Conservation (phyloP, 768 basidiomycete species). For the Collybiopsis luxurians region DNA sequence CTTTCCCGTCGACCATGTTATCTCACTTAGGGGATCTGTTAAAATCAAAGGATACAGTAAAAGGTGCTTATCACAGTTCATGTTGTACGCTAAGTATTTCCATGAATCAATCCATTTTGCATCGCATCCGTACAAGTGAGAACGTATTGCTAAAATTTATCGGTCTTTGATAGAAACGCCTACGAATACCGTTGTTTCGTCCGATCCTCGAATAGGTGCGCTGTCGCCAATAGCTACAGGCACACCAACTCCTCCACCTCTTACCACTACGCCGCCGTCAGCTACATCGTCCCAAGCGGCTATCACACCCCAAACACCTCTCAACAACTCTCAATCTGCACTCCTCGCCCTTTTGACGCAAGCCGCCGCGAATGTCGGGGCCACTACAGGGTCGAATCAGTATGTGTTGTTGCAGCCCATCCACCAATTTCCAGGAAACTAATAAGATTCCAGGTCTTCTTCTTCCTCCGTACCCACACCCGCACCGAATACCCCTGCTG, state of each 20-base stretch:
- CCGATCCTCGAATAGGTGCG: constrained; percentile 37
- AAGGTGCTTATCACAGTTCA: constrained; percentile 84
- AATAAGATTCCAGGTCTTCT: constrained; percentile 18
- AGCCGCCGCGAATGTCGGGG: constrained; percentile 54
- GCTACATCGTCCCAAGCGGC: background rate
- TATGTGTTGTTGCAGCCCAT: background rate
- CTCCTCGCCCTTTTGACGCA: constrained; percentile 69
- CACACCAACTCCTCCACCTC: constrained; percentile 22
- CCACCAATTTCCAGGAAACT: background rate
- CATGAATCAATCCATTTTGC: constrained; percentile 63
- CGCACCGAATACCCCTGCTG: constrained; percentile 23
- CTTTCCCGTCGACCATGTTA: constrained; percentile 79
- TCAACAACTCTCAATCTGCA: constrained; percentile 52
- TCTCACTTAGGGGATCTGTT: constrained; percentile 69
- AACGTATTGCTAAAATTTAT: constrained; percentile 29
- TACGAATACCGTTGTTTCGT: constrained; percentile 33
- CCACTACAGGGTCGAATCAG: constrained; percentile 37
- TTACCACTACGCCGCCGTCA: constrained; percentile 21
- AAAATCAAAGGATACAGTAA: constrained; percentile 57
- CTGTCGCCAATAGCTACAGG: constrained; percentile 26
- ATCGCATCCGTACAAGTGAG: constrained; percentile 47
- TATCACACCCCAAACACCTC: constrained; percentile 6
- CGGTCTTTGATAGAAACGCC: constrained; percentile 59
- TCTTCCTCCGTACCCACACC: constrained; percentile 41
- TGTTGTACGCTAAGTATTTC: constrained; percentile 82